These are phyloP conservation scores for Pseudoturritis turrita DNA, from an alignment of 345 rosid genomes.

Conservation along the genomic window DNA sequence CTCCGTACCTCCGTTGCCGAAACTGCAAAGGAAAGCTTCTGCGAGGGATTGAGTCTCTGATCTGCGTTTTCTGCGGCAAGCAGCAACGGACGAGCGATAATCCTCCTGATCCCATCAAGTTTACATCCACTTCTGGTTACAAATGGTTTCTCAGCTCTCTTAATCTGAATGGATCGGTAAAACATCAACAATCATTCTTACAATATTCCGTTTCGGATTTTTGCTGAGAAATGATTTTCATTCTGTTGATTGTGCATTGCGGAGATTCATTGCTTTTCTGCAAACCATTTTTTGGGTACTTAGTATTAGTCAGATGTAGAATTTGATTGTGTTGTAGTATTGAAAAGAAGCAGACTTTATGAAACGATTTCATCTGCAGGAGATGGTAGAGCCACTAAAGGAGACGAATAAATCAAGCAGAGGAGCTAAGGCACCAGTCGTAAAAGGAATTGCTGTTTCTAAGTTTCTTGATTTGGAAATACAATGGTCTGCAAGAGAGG, in stretches of 20 bases:
- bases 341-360: not conserved
- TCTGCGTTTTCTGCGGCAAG: conserved; percentile 80
- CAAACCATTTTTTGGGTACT: not conserved
- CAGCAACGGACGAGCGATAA: conserved; percentile 35
- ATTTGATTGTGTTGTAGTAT: not conserved
- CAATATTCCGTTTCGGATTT: not conserved
- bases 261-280: not conserved
- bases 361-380: conserved; percentile 44
- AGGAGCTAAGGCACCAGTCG: conserved; percentile 30
- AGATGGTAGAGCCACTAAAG: conserved; percentile 43
- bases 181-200: not conserved
- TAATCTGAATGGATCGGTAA: conserved; percentile 73
- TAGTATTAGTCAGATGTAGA: not conserved
- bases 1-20: conserved; percentile 59
- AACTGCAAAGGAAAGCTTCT: conserved; percentile 66
- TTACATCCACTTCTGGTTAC: conserved; percentile 53
- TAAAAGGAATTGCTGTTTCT: conserved; percentile 43
- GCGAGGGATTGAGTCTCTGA: conserved; percentile 48
- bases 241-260: not conserved
- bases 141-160: conserved; percentile 67
- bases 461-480: conserved; percentile 69
- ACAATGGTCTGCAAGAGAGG: conserved; percentile 47
- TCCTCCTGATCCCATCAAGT: conserved; percentile 62
- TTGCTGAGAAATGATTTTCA: not conserved
- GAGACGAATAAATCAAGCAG: conserved; percentile 38